These are phyloP conservation scores for Tulasnella sp. DNA, from an alignment of 768 basidiomycete species.

Conservation along the genomic window DNA sequence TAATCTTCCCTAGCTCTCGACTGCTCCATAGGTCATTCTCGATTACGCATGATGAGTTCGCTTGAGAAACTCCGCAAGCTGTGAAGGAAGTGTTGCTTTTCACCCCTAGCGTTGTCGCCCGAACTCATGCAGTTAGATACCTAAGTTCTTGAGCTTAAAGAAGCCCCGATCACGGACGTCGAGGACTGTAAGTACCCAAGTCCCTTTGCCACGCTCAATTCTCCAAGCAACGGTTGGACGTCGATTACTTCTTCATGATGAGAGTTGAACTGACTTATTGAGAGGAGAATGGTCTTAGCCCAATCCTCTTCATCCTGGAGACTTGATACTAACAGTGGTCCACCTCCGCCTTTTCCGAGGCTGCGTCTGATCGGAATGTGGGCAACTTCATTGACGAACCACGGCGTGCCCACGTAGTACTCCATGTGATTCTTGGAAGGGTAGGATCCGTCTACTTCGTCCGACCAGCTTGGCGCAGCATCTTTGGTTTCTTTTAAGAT, in stretches of 20 bases:
- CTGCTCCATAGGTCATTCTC: no score
- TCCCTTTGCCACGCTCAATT: not conserved
- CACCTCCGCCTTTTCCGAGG: not conserved
- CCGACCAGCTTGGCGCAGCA: not conserved
- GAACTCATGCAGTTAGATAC: no score
- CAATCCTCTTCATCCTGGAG: not conserved
- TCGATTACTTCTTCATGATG: not conserved
- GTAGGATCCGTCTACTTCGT: not conserved
- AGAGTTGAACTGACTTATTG: not conserved
- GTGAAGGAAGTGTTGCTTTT: no score
- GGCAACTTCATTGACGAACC: not conserved
- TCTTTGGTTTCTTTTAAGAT: no score
- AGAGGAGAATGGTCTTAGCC: not conserved
- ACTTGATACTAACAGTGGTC: no score
- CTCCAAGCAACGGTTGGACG: not conserved
- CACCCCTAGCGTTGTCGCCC: no score
- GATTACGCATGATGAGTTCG: no score
- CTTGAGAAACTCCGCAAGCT: no score
- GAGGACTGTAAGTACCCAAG: no score
- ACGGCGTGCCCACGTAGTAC: not conserved
- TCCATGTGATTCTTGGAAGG: not conserved
- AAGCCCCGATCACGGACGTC: no score
- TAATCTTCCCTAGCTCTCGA: no score
- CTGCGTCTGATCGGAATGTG: not conserved
- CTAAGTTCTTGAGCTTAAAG: no score